Evolutionary conservation across 2,329 filamentous ascomycete species (phyloP).

Genomic region (Cyphellophora europaea): DNA sequence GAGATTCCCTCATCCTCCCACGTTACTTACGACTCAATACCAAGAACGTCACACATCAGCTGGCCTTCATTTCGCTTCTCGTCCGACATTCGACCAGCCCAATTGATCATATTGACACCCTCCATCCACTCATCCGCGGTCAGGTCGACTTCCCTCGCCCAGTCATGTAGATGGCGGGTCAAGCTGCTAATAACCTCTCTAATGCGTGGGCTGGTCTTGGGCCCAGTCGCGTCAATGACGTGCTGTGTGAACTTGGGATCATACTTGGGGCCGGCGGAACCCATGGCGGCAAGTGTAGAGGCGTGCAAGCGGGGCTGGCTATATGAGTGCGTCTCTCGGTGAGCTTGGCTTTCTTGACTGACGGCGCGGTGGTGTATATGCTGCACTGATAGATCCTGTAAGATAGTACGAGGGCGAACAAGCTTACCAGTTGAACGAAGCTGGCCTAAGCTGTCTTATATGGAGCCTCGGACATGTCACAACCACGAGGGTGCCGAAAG

Average conservation of each 20-base stretch:
- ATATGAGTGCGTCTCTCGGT: background rate
- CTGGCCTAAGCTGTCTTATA: background rate
- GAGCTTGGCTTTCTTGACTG: background rate
- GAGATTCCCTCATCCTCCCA: background rate
- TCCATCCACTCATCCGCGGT: conserved; percentile 52
- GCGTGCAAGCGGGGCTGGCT: conserved; percentile 1
- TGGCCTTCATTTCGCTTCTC: conserved; percentile 56
- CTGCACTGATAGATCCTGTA: conserved; percentile 1
- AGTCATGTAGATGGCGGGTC: conserved; percentile 50
- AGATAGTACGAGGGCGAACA: background rate
- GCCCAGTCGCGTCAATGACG: conserved; percentile 66
- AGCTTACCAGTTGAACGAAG: background rate
- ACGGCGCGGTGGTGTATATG: background rate
- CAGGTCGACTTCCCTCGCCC: conserved; percentile 48
- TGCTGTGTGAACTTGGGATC: conserved; percentile 52
- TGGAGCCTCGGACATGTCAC: background rate
- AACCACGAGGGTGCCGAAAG: background rate
- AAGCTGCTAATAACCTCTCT: conserved; percentile 49
- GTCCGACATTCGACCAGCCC: conserved; percentile 54
- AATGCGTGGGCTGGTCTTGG: conserved; percentile 58
- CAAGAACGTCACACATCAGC: conserved; percentile 48
- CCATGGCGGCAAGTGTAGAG: conserved; percentile 4
- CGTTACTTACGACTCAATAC: conserved; percentile 43
- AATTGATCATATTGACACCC: conserved; percentile 49
- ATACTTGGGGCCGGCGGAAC: conserved; percentile 19